These are phyloP conservation scores for Holtermannia corniformis DNA, from an alignment of 768 basidiomycete species.

Conservation along the genomic window DNA sequence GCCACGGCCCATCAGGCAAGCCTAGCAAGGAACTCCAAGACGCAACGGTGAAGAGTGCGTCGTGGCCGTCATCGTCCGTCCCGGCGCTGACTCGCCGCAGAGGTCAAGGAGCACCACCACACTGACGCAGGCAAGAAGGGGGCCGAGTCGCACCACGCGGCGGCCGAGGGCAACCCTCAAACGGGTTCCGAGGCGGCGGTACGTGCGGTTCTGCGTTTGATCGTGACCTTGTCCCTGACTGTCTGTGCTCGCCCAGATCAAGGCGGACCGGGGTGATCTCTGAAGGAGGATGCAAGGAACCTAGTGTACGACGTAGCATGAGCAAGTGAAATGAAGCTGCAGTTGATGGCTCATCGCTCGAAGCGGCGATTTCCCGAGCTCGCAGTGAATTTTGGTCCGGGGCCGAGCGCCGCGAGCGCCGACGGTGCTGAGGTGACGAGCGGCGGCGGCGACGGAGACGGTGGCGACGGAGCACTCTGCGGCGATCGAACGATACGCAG, in stretches of 20 bases:
- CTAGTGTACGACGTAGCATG: no score
- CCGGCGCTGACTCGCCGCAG: background rate
- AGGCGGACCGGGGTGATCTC: slow-evolving; percentile 21
- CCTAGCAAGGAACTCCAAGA: slow-evolving; percentile 31
- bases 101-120: slow-evolving; percentile 20
- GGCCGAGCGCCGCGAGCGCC: no score
- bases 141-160: slow-evolving; percentile 6
- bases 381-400: no score
- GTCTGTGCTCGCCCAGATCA: slow-evolving; percentile 8
- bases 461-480: no score
- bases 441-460: no score
- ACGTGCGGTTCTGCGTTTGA: slow-evolving; percentile 2
- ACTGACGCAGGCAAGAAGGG: slow-evolving; percentile 13
- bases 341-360: no score
- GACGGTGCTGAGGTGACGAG: no score
- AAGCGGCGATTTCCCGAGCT: no score
- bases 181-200: slow-evolving; percentile 19
- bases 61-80: background rate
- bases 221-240: background rate
- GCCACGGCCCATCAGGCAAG: slow-evolving; percentile 19
- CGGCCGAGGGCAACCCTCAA: slow-evolving; percentile 5
- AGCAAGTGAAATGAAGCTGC: no score
- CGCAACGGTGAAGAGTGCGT: slow-evolving; percentile 27
- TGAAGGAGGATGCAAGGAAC: no score
- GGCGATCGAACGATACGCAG: no score